Evolutionary conservation across 2,329 filamentous ascomycete species (phyloP).

Genomic region (Calonectria montana): DNA sequence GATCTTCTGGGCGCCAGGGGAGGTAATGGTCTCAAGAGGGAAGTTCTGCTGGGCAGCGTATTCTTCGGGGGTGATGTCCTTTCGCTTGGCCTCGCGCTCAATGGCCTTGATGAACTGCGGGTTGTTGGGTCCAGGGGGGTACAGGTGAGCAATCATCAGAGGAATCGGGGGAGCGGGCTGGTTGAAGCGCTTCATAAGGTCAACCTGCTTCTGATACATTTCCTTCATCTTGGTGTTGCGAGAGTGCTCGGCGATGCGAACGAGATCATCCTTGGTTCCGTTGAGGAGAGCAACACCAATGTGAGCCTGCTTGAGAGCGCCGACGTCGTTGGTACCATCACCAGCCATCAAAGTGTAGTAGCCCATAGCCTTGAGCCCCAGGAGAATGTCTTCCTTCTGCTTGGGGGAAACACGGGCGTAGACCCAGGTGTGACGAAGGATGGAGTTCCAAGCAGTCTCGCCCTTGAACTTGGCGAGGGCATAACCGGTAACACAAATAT

Average conservation of each 20-base stretch:
- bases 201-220: slow-evolving; percentile 94
- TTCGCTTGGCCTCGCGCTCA: slow-evolving; percentile 84
- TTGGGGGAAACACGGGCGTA: slow-evolving; percentile 98
- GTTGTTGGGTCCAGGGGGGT: slow-evolving; percentile 89
- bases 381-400: slow-evolving; percentile 98
- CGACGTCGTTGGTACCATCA: slow-evolving; percentile 98
- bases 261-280: slow-evolving; percentile 90
- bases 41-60: slow-evolving; percentile 65
- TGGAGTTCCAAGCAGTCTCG: slow-evolving; percentile 78
- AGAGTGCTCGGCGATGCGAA: slow-evolving; percentile 91
- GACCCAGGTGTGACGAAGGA: slow-evolving; percentile 94
- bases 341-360: slow-evolving; percentile 99
- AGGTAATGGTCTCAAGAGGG: slow-evolving; percentile 72
- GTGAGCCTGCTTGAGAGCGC: slow-evolving; percentile 96
- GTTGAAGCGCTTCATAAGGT: slow-evolving; percentile 94
- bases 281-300: slow-evolving; percentile 97
- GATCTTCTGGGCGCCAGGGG: slow-evolving; percentile 72
- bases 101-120: slow-evolving; percentile 96
- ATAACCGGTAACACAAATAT: slow-evolving; percentile 96
- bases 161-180: slow-evolving; percentile 93
- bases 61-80: slow-evolving; percentile 73
- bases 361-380: slow-evolving; percentile 94
- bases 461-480: slow-evolving; percentile 90
- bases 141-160: slow-evolving; percentile 91
- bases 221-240: slow-evolving; percentile 98